Evolutionary conservation across 192 early-diverging fungal species (phyloP).

Genomic region (Entophlyctis luteolus): DNA sequence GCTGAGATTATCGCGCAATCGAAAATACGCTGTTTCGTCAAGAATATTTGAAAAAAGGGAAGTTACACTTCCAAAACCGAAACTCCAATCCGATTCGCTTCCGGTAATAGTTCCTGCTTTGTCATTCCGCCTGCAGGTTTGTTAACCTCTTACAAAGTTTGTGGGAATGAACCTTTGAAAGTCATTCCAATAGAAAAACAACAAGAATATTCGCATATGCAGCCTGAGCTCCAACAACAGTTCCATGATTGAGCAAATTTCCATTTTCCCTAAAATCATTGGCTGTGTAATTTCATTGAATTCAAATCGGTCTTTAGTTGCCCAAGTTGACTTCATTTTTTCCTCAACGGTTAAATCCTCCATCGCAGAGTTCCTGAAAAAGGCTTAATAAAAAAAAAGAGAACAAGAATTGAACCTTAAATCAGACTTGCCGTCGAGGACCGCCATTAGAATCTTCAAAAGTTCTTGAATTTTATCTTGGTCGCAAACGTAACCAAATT

Average conservation of each 20-base stretch:
- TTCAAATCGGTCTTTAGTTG: slow-evolving; percentile 14
- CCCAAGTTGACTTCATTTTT: slow-evolving; percentile 5
- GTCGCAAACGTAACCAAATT: slow-evolving; percentile 16
- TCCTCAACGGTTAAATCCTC: background rate
- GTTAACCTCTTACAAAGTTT: background rate
- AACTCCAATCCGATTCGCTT: background rate
- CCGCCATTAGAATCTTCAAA: slow-evolving; percentile 12
- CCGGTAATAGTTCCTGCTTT: background rate
- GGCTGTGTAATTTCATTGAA: slow-evolving; percentile 22
- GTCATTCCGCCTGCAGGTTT: background rate
- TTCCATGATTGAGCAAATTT: slow-evolving; percentile 33
- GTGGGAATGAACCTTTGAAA: background rate
- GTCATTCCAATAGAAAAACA: slow-evolving; percentile 22
- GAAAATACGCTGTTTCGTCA: slow-evolving; percentile 25
- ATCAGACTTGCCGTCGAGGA: slow-evolving; percentile 29
- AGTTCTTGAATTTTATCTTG: slow-evolving; percentile 3
- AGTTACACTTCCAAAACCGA: slow-evolving; percentile 8
- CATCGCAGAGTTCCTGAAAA: slow-evolving; percentile 5
- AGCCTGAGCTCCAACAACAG: slow-evolving; percentile 14
- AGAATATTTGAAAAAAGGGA: slow-evolving; percentile 16
- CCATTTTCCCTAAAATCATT: slow-evolving; percentile 30
- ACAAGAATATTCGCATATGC: slow-evolving; percentile 25
- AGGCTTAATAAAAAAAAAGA: background rate
- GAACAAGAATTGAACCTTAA: background rate
- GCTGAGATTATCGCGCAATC: slow-evolving; percentile 22